Evolutionary conservation across 108 stramenopile genomes (phyloP), one percentile per base, ranked within the genome.

Genomic region (Mayamaea pseudoterrestris): DNA sequence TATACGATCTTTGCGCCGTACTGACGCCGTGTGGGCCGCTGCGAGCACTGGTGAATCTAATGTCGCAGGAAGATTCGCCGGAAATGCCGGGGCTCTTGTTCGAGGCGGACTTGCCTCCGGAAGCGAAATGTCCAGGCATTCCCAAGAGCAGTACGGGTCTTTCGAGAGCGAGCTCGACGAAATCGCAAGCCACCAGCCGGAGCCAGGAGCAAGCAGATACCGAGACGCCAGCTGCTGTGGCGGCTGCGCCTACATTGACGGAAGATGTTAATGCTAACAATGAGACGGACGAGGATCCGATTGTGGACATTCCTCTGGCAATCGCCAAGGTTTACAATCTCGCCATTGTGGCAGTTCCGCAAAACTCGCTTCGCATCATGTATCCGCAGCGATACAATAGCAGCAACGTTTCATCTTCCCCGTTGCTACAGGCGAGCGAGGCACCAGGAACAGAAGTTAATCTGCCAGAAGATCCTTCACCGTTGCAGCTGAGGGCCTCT

Each of bases 1-100:
- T 98, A 20, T 98, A 98, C 55, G 96, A 97, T 66, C 66, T 93
- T 42, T 93, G 93, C 62, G 96, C 94, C 14, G 94, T 98, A n/a
- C 66, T 98, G 25, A 93, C 94, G 23, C 94, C 94, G 3, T 94
- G 90, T 52, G 97, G 97, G 14, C 97, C 97, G 2, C 65, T 98
- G 24, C 69, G 70, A 41, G 76, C 76, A 0, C 67, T 96, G 22
- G 93, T 98, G 6, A 68, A 80, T 46, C 61, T 94, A 31, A 90
- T 94, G 90, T 84, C 84, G 22, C 56, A 84, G 34, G 84, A 90
- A 52, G 79, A 88, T 53, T 78, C 89, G 29, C 93, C 92, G 13
- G 82, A 83, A 27, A 94, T 98, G 83, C 95, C 97, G 14, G 97
- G 97, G 7, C 61, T 98, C 17, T 68, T 98, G 16, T 98, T 96